A percentile compares a stretch with the other conserved stretches of the same genome.
These are phyloP conservation scores for Kokia cookei DNA, from an alignment of 441 rosid genomes.

Conservation along the genomic window DNA sequence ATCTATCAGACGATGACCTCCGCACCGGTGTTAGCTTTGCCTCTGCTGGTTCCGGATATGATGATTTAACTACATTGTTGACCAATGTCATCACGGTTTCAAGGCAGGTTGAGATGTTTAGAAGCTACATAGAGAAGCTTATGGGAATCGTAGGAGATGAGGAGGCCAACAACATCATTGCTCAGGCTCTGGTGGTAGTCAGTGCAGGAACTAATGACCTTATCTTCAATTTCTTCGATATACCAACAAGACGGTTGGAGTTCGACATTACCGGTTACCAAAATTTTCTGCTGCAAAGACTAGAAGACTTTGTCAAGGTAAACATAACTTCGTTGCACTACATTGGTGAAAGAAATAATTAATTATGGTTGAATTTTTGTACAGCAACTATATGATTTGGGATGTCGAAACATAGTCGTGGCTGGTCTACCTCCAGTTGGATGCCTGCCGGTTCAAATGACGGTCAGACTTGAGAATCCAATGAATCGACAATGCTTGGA, in stretches of 20 bases:
- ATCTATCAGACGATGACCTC: too few species aligned
- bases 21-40: too few species aligned
- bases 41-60: constrained; percentile 33
- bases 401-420: constrained; percentile 29
- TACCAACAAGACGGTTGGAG: constrained; percentile 30
- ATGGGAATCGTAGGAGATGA: constrained; percentile 35
- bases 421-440: constrained; percentile 53
- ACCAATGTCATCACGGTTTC: constrained; percentile 29
- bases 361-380: background rate
- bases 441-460: constrained; percentile 50
- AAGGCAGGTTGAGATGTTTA: constrained; percentile 33
- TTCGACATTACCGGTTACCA: constrained; percentile 28
- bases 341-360: background rate
- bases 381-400: constrained; percentile 35
- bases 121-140: constrained; percentile 28
- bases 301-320: constrained; percentile 33
- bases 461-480: constrained; percentile 14
- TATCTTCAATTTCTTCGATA: constrained; percentile 33
- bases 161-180: constrained; percentile 30
- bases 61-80: constrained; percentile 26
- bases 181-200: constrained; percentile 32
- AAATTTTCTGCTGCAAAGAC: constrained; percentile 27
- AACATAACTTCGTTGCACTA: background rate
- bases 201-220: constrained; percentile 56
- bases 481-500: constrained; percentile 25